Base-by-base conservation (phyloP, 768 basidiomycete species). In the Boletus rex-veris region DNA sequence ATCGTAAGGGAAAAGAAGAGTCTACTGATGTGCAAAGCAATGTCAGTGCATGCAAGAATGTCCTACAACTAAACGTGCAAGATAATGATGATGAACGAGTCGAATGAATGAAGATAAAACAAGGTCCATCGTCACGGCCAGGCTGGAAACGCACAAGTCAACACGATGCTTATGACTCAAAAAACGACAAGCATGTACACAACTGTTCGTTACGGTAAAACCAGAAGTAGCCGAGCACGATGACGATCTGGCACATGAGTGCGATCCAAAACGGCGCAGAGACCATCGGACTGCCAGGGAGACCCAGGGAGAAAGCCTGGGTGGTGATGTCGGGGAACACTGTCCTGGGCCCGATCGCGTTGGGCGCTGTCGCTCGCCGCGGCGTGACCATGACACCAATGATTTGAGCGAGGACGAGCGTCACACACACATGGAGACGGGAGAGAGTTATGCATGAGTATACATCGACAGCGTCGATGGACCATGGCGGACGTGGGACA, bases 141-240 rank as follows among this genome's bases (percentile, higher is more conserved):
- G 9, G 59, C 59, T 60, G 19, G 44, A 41, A 15, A 35, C 15
- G 5, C 2, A n/a, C 7, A 24, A 10, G 43, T 54, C 54, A 54
- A n/a, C 33, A 30, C 33, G 21, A 6, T 26, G n/a, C n/a, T n/a
- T n/a, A n/a, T n/a, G n/a, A n/a, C 30, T 30, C 30, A 8, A 18
- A 7, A 21, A 3, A 19, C 2, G 14, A 53, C 11, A 10, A 7
- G 24, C 2, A 45, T 87, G 48, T 67, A 89, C 88, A 71, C 55
- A 96, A 81, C 69, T 96, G 93, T 73, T 96, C 93, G 74, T 92
- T 93, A 70, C 93, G 85, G 73, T 95, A 96, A 82, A 96, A 95
- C 90, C 90, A 90, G 77, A 94, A 93, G 75, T 96, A 96, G 19
- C 93, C 93, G 55, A 86, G 71, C 53, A 95, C 91, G 65, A 96